Conservation (phyloP, 306 rosid genomes). For the Cicer pinnatifidum region DNA sequence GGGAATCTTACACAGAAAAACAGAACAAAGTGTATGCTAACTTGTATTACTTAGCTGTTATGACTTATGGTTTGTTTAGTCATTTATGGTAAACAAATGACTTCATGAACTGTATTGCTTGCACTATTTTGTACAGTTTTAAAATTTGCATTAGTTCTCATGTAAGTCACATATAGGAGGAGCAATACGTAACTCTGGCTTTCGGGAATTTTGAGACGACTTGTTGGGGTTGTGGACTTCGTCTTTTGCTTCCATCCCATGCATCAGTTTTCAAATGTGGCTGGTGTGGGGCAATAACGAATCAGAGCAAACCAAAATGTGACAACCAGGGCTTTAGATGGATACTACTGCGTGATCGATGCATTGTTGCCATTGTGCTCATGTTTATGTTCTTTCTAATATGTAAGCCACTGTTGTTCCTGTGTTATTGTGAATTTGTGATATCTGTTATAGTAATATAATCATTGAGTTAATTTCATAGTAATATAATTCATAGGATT, state of each 20-base stretch:
- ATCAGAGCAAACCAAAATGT: slow-evolving; percentile 55
- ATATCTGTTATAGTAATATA: neutral
- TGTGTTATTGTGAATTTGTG: too few species aligned
- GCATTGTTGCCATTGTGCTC: slow-evolving; percentile 67
- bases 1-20: neutral
- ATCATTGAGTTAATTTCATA: neutral
- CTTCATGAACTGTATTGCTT: slow-evolving; percentile 46
- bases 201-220: slow-evolving; percentile 58
- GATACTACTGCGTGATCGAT: slow-evolving; percentile 77
- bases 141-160: slow-evolving; percentile 57
- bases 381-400: slow-evolving; percentile 77
- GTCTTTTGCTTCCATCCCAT: slow-evolving; percentile 64
- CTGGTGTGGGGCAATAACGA: slow-evolving; percentile 96
- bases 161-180: slow-evolving; percentile 72
- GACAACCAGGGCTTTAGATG: slow-evolving; percentile 57
- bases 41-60: slow-evolving; percentile 3
- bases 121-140: slow-evolving; percentile 46
- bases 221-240: slow-evolving; percentile 97
- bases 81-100: slow-evolving; percentile 34
- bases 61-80: slow-evolving; percentile 42
- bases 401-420: slow-evolving; percentile 61
- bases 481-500: neutral
- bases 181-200: slow-evolving; percentile 54
- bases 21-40: slow-evolving; percentile 1
- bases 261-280: slow-evolving; percentile 84